Percentiles rank a stretch among this genome's conserved stretches.
Conservation (phyloP, 345 rosid genomes). For the Bruguiera sexangula region DNA sequence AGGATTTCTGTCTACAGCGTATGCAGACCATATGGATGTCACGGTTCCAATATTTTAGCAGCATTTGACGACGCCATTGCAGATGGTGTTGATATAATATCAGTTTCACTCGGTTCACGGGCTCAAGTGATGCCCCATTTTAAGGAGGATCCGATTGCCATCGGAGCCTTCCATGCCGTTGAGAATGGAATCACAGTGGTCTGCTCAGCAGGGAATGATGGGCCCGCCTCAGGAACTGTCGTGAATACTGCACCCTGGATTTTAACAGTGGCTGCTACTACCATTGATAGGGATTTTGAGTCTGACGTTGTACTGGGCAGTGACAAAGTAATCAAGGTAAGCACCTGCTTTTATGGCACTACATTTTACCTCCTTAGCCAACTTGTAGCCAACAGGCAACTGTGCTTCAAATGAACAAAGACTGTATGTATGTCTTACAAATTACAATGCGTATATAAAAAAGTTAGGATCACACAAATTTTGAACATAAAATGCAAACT, state of each 20-base stretch:
- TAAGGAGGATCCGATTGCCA: constrained; percentile 56
- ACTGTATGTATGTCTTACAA: too few relatives aligned
- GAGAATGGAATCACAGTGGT: constrained; percentile 67
- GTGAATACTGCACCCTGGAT: constrained; percentile 81
- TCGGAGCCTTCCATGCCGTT: constrained; percentile 78
- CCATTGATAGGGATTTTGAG: constrained; percentile 78
- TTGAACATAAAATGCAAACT: too few relatives aligned
- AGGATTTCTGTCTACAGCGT: constrained; percentile 69
- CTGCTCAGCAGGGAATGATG: constrained; percentile 81
- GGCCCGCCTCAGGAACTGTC: constrained; percentile 48
- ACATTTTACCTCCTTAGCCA: not conserved
- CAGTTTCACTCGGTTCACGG: constrained; percentile 66
- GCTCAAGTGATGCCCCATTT: constrained; percentile 18
- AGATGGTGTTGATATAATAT: constrained; percentile 67
- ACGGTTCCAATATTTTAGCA: constrained; percentile 59
- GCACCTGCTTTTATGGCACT: not conserved
- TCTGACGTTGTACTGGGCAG: constrained; percentile 65
- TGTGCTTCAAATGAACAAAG: not conserved
- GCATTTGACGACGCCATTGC: constrained; percentile 76
- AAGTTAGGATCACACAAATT: too few relatives aligned
- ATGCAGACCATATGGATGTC: constrained; percentile 53
- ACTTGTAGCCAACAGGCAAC: too few relatives aligned
- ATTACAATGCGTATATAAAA: too few relatives aligned
- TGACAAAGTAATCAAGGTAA: constrained; percentile 57
- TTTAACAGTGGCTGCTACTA: constrained; percentile 73